Base-by-base conservation (phyloP, 495 filamentous ascomycete species). In the Aspergillus ellipticus region DNA sequence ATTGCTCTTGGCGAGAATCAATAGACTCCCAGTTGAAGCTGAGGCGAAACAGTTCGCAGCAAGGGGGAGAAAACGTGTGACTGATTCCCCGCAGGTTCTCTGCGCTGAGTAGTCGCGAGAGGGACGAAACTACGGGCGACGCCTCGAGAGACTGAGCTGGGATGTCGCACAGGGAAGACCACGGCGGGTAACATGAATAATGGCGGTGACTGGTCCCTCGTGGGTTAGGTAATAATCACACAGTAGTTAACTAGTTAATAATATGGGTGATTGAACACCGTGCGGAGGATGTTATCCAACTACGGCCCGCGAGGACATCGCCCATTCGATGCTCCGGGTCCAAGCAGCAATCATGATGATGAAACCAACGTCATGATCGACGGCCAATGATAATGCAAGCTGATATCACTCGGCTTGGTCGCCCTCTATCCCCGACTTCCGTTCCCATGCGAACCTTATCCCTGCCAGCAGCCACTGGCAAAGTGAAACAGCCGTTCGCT, bases 351-450 rank as follows among this genome's bases (percentile, higher is more conserved):
- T 48, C 45, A 48, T 48, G 45, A 48, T 48, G 45, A 48, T 48
- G 45, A 48, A 48, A 48, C 22, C 22, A 26, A 48, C 26, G 45
- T 48, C 45, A 48, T 48, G 45, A 48, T 48, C 45, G 13, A 21
- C 45, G 19, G 24, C 45, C 22, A 48, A 48, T 48, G 24, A 48
- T 15, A 48, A 29, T 39, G 45, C 45, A 28, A 11, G 15, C 20
- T 39, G 35, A 39, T 39, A 39, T 39, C 35, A 39, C 35, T 39
- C 35, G 35, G 35, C 13, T n/a, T 39, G 4, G 35, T 39, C 13
- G 35, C n/a, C 33, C 13, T 15, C 4, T 37, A 37, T 10, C 13
- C 33, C 33, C 8, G 33, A 15, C n/a, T 39, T 39, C 35, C 35
- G 35, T 39, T 39, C n/a, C 35, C 35, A 39, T 39, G 11, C 35